These are phyloP conservation scores for Pichia sp. DNA, from an alignment of 1,139 yeast species.

Conservation along the genomic window DNA sequence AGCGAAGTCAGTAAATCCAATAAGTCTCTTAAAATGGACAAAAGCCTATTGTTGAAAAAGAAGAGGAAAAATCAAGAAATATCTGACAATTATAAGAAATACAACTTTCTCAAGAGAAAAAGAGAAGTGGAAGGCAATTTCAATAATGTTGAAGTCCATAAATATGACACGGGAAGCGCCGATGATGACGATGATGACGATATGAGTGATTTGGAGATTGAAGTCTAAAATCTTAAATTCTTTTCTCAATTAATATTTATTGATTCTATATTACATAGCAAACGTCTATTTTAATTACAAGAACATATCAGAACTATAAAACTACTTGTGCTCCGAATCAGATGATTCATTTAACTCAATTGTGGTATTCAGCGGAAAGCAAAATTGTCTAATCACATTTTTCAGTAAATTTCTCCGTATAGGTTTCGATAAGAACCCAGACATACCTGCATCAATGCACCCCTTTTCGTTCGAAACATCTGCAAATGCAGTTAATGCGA, in stretches of 20 bases:
- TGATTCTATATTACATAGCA: too few species aligned
- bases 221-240: too few species aligned
- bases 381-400: slow-evolving; percentile 40
- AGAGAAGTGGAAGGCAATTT: not conserved
- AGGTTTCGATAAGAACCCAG: slow-evolving; percentile 83
- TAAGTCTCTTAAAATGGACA: slow-evolving; percentile 7
- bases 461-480: slow-evolving; percentile 77
- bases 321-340: too few species aligned
- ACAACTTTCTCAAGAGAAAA: not conserved
- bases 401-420: slow-evolving; percentile 62
- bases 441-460: slow-evolving; percentile 79
- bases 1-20: slow-evolving; percentile 4
- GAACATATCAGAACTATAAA: too few species aligned
- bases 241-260: too few species aligned
- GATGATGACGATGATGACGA: slow-evolving; percentile 1
- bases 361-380: slow-evolving; percentile 23
- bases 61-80: slow-evolving; percentile 8
- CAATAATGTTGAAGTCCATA: not conserved
- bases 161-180: slow-evolving; percentile 2
- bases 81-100: not conserved
- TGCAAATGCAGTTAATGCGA: slow-evolving; percentile 91
- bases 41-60: not conserved
- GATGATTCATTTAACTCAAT: slow-evolving; percentile 2
- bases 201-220: not conserved
- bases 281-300: too few species aligned